Percentiles rank a stretch among this genome's conserved stretches.
Evolutionary conservation across 768 basidiomycete species (phyloP).

Genomic region (Pisolithus tinctorius): DNA sequence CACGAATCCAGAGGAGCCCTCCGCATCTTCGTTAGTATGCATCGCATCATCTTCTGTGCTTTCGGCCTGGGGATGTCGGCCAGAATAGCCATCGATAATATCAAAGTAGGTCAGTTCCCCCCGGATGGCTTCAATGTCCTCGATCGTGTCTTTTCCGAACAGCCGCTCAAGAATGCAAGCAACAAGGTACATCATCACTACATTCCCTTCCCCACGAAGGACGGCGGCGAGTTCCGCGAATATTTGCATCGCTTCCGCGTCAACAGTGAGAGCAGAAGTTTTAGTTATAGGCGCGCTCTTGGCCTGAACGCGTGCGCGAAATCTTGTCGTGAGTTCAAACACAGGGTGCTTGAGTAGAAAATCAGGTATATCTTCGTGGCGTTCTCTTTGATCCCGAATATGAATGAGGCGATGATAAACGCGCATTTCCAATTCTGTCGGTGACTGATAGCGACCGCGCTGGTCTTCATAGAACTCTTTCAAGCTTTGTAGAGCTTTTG

Average conservation of each 20-base stretch:
- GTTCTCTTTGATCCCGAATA: conserved; percentile 78
- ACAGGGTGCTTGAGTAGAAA: conserved; percentile 65
- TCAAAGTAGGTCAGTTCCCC: conserved; percentile 51
- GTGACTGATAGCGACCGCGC: conserved; percentile 55
- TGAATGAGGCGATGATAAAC: conserved; percentile 92
- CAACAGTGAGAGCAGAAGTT: conserved; percentile 57
- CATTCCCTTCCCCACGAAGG: conserved; percentile 57
- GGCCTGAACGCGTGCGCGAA: conserved; percentile 74
- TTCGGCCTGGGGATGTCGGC: conserved; percentile 19
- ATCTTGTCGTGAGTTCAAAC: conserved; percentile 75
- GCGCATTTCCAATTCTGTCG: conserved; percentile 91
- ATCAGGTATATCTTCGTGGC: conserved; percentile 64
- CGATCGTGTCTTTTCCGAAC: conserved; percentile 75
- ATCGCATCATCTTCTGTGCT: conserved; percentile 20
- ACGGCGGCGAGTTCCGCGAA: conserved; percentile 53
- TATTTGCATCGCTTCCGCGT: conserved; percentile 58
- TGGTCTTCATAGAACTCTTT: conserved; percentile 93
- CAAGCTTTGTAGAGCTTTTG: conserved; percentile 80
- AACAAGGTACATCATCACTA: conserved; percentile 77
- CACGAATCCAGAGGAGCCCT: conserved; percentile 9
- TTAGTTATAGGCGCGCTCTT: conserved; percentile 72
- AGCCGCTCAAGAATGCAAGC: conserved; percentile 85
- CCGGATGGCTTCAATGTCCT: conserved; percentile 63
- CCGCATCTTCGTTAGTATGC: conserved; percentile 15
- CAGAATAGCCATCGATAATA: conserved; percentile 60